Conservation (phyloP, 306 rosid species). For the Senna tora region DNA sequence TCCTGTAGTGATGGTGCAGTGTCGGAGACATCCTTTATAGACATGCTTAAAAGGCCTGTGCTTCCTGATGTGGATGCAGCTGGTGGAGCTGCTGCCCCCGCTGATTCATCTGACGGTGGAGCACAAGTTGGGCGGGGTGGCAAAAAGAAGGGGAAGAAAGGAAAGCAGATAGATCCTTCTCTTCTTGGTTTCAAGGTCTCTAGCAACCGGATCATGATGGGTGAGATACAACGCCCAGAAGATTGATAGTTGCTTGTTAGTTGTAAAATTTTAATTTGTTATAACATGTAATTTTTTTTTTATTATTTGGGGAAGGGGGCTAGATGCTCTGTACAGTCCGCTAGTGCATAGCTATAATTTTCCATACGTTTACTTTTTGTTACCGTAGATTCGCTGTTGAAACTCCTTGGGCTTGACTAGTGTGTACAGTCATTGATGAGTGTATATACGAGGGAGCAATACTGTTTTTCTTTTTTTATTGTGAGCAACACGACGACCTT, state of each 20-base stretch:
- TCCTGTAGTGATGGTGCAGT: constrained; percentile 62
- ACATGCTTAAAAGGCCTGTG: constrained; percentile 67
- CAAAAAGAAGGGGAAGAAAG: constrained; percentile 79
- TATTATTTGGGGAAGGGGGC: constrained; percentile 1
- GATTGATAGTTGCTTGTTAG: constrained; percentile 49
- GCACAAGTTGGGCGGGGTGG: constrained; percentile 55
- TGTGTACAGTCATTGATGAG: constrained; percentile 49
- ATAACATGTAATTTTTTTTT: neutral
- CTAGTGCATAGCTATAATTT: constrained; percentile 42
- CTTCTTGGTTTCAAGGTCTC: constrained; percentile 83
- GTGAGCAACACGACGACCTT: too few relatives aligned
- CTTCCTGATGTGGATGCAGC: constrained; percentile 52
- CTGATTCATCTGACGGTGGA: constrained; percentile 53
- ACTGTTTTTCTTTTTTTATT: neutral
- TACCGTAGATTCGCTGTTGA: constrained; percentile 22
- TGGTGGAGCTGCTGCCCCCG: constrained; percentile 36
- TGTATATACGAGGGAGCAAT: constrained; percentile 49
- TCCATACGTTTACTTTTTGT: constrained; percentile 27
- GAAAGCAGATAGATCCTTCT: constrained; percentile 78
- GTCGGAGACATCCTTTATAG: constrained; percentile 72
- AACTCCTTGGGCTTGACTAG: constrained; percentile 25
- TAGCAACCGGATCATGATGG: constrained; percentile 79
- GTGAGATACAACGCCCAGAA: constrained; percentile 74
- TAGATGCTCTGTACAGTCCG: constrained; percentile 51
- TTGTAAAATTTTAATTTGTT: constrained; percentile 16